Base-by-base conservation (phyloP, 2,329 filamentous ascomycete genomes). In the Pseudogymnoascus sp. region DNA sequence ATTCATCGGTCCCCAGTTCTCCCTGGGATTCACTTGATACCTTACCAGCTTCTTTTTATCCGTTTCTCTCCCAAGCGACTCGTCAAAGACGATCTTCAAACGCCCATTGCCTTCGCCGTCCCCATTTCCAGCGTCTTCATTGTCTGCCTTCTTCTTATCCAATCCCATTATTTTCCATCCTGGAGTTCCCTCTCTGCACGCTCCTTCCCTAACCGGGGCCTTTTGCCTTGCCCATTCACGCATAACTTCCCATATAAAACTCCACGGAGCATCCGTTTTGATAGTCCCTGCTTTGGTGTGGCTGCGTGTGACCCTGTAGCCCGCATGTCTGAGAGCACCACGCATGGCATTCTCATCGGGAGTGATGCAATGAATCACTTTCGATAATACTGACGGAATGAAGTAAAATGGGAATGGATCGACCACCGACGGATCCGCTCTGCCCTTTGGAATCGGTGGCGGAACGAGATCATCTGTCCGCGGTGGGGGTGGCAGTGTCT, bases 231-330 rank as follows among this genome's bases (percentile, higher is more conserved):
- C 84, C 91, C 92, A 99, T 75, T 96, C 92, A 25, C 90, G 83
- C 85, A 97, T 94, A 28, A 97, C 79, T 72, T 95, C 89, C 92
- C 94, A 97, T 58, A 99, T 83, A 0, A 91, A 86, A 4, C 80
- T 80, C 92, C 92, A 99, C 0, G 92, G 90, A 12, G 94, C 94
- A 75, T 97, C 86, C 0, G 94, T 97, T 78, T 95, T 96, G 75
- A 97, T 86, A 70, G 90, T 94, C 25, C 92, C 93, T 0, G 91
- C 83, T 67, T 92, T 91, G 69, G 91, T 91, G 74, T 99, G 94
- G 68, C 90, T 96, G 69, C 93, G 85, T 0, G 90, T 90, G 3
- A 89, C 89, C 52, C 83, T 82, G 72, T 96, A 97, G 5, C 93
- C 94, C 1, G 95, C 80, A 64, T 88, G 83, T 22, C 86, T 82